These are phyloP conservation scores for Debaryomycetaceae sp. DNA, from an alignment of 1,139 yeast genomes.

Conservation along the genomic window DNA sequence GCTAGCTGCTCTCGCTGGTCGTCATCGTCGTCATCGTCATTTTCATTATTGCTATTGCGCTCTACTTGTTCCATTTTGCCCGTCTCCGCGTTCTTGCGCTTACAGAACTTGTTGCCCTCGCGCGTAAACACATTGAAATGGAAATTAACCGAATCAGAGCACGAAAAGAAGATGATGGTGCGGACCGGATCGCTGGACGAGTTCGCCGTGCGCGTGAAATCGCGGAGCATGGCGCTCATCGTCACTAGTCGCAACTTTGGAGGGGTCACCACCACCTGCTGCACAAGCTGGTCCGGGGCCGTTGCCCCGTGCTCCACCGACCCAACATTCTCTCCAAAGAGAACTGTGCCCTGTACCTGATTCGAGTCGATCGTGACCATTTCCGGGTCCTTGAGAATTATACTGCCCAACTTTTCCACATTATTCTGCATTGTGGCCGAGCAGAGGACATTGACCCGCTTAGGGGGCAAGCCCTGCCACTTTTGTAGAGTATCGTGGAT, in stretches of 20 bases:
- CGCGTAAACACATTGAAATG: conserved; percentile 69
- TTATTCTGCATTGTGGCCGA: conserved; percentile 87
- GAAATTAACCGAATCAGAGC: conserved; percentile 91
- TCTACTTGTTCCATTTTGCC: conserved; percentile 11
- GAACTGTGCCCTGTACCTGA: conserved; percentile 21
- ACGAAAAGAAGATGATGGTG: conserved; percentile 80
- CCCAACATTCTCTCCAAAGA: conserved; percentile 27
- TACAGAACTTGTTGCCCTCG: conserved; percentile 33
- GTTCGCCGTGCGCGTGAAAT: conserved; percentile 21
- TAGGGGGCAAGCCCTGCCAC: conserved; percentile 52
- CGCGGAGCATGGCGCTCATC: conserved; percentile 52
- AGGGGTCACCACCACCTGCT: conserved; percentile 72
- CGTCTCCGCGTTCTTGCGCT: conserved; percentile 16
- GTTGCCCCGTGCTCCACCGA: conserved; percentile 20
- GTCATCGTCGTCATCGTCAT: conserved; percentile 9
- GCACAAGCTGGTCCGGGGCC: conserved; percentile 88
- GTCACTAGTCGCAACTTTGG: conserved; percentile 85
- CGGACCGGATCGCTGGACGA: conserved; percentile 23
- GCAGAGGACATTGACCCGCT: conserved; percentile 72
- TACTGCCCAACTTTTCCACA: conserved; percentile 71
- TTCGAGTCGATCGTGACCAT: conserved; percentile 40
- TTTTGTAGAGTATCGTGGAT: conserved; percentile 26
- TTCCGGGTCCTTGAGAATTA: conserved; percentile 61
- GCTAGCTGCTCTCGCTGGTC: conserved; percentile 23
- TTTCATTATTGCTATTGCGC: conserved; percentile 7